Evolutionary conservation across 495 filamentous ascomycete species (phyloP), one percentile per base, ranked within the genome.

Genomic region (Thozetella sp.): DNA sequence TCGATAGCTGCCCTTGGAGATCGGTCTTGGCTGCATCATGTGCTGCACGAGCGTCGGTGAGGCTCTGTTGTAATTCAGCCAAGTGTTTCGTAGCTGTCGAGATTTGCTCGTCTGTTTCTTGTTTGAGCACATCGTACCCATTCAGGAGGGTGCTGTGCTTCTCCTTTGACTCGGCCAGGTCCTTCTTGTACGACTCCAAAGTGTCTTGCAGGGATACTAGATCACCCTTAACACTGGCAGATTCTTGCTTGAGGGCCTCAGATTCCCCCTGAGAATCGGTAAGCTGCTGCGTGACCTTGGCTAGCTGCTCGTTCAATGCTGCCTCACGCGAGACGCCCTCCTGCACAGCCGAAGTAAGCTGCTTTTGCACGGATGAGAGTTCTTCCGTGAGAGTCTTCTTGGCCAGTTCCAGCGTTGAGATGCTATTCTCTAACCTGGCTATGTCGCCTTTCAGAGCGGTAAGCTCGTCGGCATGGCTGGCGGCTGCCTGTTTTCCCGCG

Each of bases 131-230:
- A 25, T 62, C 59, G 13, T 62, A 57, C 3, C 20, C 37, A 9
- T 50, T 22, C 37, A 57, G 59, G 45, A 62, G 50, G 25, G 40
- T 46, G 9, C 37, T 19, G 30, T 61, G 54, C 22, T 61, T 56
- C 19, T 30, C 25, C n/a, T 58, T 37, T 51, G 50, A 62, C 10
- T 62, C 37, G 25, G 51, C 25, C 1, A 43, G 11, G 10, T 58
- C 55, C 34, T 54, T 62, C 27, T 51, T 53, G 12, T 37, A 15
- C 15, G 30, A 6, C 30, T 37, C 30, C 30, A 37, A 37, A 15
- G 30, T 15, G 6, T 37, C 30, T 15, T 37, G 30, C 15, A 37
- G 15, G 15, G 30, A 37, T 37, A 15, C 30, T 15, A 37, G 30
- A 37, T 37, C 15, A 37, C 15, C 30, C 30, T 37, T 37, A 37